These are phyloP conservation scores for Rutidosis leptorrhynchoides DNA, from an alignment of 129 eudicot genomes.

Conservation along the genomic window DNA sequence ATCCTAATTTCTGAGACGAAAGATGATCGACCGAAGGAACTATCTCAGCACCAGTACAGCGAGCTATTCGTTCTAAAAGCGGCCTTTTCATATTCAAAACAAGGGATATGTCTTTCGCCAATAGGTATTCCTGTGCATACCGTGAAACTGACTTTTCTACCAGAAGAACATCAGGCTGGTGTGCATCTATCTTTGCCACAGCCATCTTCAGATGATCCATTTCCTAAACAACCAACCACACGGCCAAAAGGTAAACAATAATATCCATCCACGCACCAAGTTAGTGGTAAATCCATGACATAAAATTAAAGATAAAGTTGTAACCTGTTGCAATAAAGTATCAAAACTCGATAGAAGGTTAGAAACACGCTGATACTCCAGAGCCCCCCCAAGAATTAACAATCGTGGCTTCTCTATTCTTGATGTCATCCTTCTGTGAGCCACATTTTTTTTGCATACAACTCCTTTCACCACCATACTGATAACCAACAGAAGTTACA, in stretches of 20 bases:
- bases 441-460: slow-evolving; percentile 97
- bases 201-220: slow-evolving; percentile 99
- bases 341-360: slow-evolving; percentile 88
- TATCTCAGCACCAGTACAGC: slow-evolving; percentile 95
- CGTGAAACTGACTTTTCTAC: slow-evolving; percentile 98
- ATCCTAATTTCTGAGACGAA: slow-evolving; percentile 74
- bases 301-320: not conserved
- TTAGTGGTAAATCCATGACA: slow-evolving; percentile 4
- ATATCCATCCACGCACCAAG: slow-evolving; percentile 1
- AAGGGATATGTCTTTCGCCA: slow-evolving; percentile 90
- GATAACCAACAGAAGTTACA: slow-evolving; percentile 24
- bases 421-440: slow-evolving; percentile 88
- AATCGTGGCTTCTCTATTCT: slow-evolving; percentile 80
- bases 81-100: slow-evolving; percentile 87
- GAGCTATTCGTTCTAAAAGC: slow-evolving; percentile 96
- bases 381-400: slow-evolving; percentile 93
- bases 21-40: slow-evolving; percentile 94
- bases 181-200: slow-evolving; percentile 89
- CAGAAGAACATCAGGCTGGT: slow-evolving; percentile 85
- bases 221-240: slow-evolving; percentile 52
- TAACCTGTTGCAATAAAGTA: slow-evolving; percentile 92
- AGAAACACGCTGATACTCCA: slow-evolving; percentile 96
- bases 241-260: slow-evolving; percentile 17
- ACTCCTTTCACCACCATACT: slow-evolving; percentile 87
- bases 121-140: slow-evolving; percentile 84